These are phyloP conservation scores for Ceratocystis diversiconidia DNA, from an alignment of 2,329 filamentous ascomycete genomes.

Conservation along the genomic window DNA sequence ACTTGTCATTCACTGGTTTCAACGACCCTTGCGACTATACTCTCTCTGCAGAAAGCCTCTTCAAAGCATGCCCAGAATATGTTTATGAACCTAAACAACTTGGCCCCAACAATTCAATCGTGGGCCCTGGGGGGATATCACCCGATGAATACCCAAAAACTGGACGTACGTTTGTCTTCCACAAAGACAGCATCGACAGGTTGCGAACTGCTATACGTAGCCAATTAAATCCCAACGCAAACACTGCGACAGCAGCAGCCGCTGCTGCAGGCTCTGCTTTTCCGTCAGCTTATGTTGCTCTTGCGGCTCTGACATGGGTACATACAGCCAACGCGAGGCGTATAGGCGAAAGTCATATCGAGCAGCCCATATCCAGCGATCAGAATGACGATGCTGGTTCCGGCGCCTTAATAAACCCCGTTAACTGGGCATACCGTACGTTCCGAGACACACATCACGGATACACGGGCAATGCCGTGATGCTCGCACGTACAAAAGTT, in stretches of 20 bases:
- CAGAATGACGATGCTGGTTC: constrained; percentile 1
- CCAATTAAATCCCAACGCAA: not conserved
- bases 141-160: constrained; percentile 25
- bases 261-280: not conserved
- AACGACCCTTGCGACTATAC: not conserved
- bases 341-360: constrained; percentile 12
- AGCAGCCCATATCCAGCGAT: not conserved
- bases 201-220: constrained; percentile 23
- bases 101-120: constrained; percentile 26
- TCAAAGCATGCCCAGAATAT: constrained; percentile 29
- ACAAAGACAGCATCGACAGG: constrained; percentile 24
- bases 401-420: constrained; percentile 28
- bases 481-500: constrained; percentile 27
- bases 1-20: constrained; percentile 22
- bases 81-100: constrained; percentile 23
- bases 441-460: constrained; percentile 23
- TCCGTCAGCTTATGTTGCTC: constrained; percentile 29
- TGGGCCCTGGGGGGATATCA: constrained; percentile 22
- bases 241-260: not conserved
- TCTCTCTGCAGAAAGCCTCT: constrained; percentile 19
- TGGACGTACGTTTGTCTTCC: constrained; percentile 32
- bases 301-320: constrained; percentile 30
- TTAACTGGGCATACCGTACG: constrained; percentile 30
- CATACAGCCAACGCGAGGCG: constrained; percentile 28
- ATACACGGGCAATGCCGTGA: constrained; percentile 32